Conservation (phyloP, 2,329 filamentous ascomycete species). For the Alternaria panax region DNA sequence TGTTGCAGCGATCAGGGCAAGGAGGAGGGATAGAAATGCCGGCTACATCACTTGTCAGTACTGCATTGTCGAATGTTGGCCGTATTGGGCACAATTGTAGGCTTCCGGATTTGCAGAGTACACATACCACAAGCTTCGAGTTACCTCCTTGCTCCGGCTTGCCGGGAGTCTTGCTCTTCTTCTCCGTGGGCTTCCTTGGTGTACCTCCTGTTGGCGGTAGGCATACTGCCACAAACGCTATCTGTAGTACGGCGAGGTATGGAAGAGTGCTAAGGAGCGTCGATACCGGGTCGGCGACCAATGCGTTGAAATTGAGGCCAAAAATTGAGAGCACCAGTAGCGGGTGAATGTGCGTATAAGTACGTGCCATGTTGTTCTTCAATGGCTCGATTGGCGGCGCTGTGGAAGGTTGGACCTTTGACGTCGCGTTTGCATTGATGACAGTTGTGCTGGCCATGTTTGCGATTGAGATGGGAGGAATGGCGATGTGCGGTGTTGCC, state of each 20-base stretch:
- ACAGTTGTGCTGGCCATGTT: constrained; percentile 38
- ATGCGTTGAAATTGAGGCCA: constrained; percentile 66
- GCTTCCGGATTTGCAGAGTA: not conserved
- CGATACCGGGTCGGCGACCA: constrained; percentile 74
- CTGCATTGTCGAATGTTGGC: not conserved
- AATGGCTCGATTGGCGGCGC: constrained; percentile 57
- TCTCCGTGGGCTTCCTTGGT: constrained; percentile 49
- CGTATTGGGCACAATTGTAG: too few species aligned
- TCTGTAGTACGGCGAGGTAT: constrained; percentile 70
- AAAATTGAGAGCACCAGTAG: constrained; percentile 70
- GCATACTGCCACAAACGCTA: constrained; percentile 64
- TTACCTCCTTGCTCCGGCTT: constrained; percentile 36
- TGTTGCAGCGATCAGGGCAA: constrained; percentile 63
- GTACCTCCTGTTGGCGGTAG: constrained; percentile 61
- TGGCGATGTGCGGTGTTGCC: not conserved
- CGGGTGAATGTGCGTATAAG: constrained; percentile 73
- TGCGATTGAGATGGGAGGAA: not conserved
- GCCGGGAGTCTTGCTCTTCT: constrained; percentile 36
- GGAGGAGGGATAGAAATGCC: constrained; percentile 71
- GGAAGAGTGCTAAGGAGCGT: constrained; percentile 69
- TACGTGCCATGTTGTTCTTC: constrained; percentile 56
- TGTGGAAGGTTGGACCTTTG: constrained; percentile 30
- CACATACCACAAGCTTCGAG: constrained; percentile 53
- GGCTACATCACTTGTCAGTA: constrained; percentile 58
- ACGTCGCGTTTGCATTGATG: constrained; percentile 30